Base-by-base conservation (phyloP, 129 eudicot species). In the Silybum marianum region DNA sequence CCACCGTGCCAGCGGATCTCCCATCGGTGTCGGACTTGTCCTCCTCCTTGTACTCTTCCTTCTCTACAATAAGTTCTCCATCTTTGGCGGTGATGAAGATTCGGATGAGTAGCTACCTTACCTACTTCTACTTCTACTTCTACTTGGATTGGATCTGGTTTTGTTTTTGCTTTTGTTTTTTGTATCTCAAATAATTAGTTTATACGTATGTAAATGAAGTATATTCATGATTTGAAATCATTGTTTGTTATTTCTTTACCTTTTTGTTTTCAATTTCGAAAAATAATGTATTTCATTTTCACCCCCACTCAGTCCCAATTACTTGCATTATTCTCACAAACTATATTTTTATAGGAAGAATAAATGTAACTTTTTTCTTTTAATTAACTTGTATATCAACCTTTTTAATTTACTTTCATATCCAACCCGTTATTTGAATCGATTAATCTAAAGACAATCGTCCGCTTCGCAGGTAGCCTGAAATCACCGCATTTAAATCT, bases 1-100 rank as follows among this genome's bases (percentile, higher is more conserved):
- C 77, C 99, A 95, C 84, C 94, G 97, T 12, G 93, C 85, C 51
- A 89, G 97, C 65, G 99, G 99, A 12, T 95, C 97, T 7, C 97
- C 99, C 13, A 87, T 91, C 69, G 97, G 99, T 44, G 99, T 95
- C 42, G 99, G 92, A 2, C 85, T 92, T 19, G 78, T 95, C 22
- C 92, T 95, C 7, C 14, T 87, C 21, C 91, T 95, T n/a, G 91
- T 92, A 2, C 80, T 95, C 8, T 85, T 95, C 28, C 87, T 95
- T 48, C 94, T 95, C 5, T 92, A 92, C 84, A 84, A 88, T 70
- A 81, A 89, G 62, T 28, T 91, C 34, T 92, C 97, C 19, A 89
- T 95, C 75, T 95, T 95, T 73, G 99, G 99, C 10, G 97, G 98
- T 6, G 94, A 81, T 70, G 98, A 88, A 18, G 99, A 84, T 76